These are phyloP conservation scores for Calonectria hongkongensis DNA, from an alignment of 2,329 filamentous ascomycete species.

Conservation along the genomic window DNA sequence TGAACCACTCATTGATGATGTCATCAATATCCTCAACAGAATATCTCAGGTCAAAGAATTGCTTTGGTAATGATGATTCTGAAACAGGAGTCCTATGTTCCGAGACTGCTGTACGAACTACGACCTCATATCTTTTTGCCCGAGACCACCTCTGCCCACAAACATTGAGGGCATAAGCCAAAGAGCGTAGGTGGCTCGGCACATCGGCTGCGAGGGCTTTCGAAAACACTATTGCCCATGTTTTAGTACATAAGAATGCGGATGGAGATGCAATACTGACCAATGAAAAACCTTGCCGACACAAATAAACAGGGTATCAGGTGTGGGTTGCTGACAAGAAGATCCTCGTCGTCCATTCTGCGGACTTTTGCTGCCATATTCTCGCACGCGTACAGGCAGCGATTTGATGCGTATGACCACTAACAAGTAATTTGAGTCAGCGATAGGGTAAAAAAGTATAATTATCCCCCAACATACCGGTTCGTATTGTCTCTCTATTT, in stretches of 20 bases:
- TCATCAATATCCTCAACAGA: not conserved
- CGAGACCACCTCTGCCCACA: not conserved
- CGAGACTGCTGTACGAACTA: conserved; percentile 1
- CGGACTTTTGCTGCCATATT: not conserved
- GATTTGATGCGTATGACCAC: not conserved
- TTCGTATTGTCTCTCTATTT: not conserved
- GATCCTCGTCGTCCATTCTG: not conserved
- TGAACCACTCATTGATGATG: not conserved
- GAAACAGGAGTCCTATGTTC: not conserved
- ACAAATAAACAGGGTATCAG: conserved; percentile 1
- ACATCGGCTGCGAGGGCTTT: not conserved
- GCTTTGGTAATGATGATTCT: not conserved
- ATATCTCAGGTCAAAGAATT: conserved; percentile 7
- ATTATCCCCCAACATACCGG: not conserved
- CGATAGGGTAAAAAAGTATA: fast-evolving
- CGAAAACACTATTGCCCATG: not conserved
- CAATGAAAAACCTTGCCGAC: not conserved
- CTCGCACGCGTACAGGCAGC: not conserved
- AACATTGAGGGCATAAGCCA: not conserved
- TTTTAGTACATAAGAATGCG: not conserved
- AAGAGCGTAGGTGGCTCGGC: not conserved
- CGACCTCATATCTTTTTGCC: not conserved
- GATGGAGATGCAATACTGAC: not conserved
- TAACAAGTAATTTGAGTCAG: not conserved
- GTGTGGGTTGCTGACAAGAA: conserved; percentile 2